These are phyloP conservation scores for Acorus gramineus DNA, from an alignment of 106 monocot species.

Conservation along the genomic window DNA sequence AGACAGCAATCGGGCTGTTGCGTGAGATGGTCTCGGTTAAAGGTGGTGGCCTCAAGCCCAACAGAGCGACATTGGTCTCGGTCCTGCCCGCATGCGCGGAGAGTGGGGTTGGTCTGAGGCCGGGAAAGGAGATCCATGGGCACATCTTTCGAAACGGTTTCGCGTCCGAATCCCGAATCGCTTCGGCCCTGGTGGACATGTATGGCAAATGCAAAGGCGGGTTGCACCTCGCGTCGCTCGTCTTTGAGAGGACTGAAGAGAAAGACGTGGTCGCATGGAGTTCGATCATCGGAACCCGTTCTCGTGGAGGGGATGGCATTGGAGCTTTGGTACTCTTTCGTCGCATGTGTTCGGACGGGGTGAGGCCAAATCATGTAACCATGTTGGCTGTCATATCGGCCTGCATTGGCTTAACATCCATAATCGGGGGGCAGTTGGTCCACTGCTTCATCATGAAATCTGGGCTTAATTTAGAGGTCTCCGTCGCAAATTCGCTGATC, in stretches of 20 bases:
- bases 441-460: constrained; percentile 13
- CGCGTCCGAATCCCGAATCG: constrained; percentile 10
- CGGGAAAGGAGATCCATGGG: constrained; percentile 22
- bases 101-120: constrained; percentile 3
- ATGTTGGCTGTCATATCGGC: constrained; percentile 22
- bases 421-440: neutral
- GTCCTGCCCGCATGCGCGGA: constrained; percentile 17
- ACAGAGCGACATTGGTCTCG: constrained; percentile 23
- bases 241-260: constrained; percentile 7
- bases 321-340: constrained; percentile 16
- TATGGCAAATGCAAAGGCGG: constrained; percentile 19
- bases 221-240: constrained; percentile 1
- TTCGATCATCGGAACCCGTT: constrained; percentile 12
- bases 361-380: constrained; percentile 20
- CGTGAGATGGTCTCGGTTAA: constrained; percentile 7
- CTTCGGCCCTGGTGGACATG: constrained; percentile 20
- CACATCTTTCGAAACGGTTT: constrained; percentile 17
- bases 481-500: constrained; percentile 18
- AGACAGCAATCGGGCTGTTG: constrained; percentile 1
- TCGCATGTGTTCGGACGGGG: constrained; percentile 14
- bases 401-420: constrained; percentile 10
- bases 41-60: constrained; percentile 8
- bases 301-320: constrained; percentile 7
- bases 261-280: constrained; percentile 38
- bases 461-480: constrained; percentile 7